Evolutionary conservation across 306 rosid genomes (phyloP), one percentile per base, ranked within the genome.

Genomic region (Crotalaria pallida): DNA sequence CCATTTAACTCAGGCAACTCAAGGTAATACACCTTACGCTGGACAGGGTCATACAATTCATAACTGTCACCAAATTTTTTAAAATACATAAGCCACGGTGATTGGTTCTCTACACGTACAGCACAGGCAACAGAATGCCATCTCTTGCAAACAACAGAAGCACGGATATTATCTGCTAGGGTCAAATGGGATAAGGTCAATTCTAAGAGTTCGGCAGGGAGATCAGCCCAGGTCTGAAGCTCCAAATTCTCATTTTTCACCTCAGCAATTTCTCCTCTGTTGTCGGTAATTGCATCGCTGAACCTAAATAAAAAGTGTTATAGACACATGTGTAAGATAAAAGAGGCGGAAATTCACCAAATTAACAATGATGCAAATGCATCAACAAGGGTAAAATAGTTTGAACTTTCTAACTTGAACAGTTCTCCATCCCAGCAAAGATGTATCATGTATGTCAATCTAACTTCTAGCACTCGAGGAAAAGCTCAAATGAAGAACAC

Each of bases 61-160:
- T 78, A 85, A 27, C 69, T 60, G 45, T 72, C 64, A 19, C 87
- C 96, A 50, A 6, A 77, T 79, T 77, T 85, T 19, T 91, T 87
- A 70, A 88, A 86, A 85, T 86, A 90, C 94, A 90, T 84, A 11
- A 90, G 91, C 88, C 87, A 82, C 1, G 89, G 96, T 10, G 96
- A 75, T 71, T 82, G 91, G 75, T 88, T 82, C 29, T 74, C 89
- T 57, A 77, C 83, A 72, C 89, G 87, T 24, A 90, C 87, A 41
- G 84, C 69, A 43, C 41, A 44, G 23, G 91, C 91, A 72, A 84
- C 83, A 43, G 80, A 89, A 40, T 83, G 72, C 93, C 96, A 89
- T 67, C 80, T 81, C 72, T 85, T 89, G 89, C 93, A 89, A 55
- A 83, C 96, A 58, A 45, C 56, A 63, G 96, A 90, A 40, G 87